Evolutionary conservation across 495 filamentous ascomycete species (phyloP).

Genomic region (Neurospora sp.): DNA sequence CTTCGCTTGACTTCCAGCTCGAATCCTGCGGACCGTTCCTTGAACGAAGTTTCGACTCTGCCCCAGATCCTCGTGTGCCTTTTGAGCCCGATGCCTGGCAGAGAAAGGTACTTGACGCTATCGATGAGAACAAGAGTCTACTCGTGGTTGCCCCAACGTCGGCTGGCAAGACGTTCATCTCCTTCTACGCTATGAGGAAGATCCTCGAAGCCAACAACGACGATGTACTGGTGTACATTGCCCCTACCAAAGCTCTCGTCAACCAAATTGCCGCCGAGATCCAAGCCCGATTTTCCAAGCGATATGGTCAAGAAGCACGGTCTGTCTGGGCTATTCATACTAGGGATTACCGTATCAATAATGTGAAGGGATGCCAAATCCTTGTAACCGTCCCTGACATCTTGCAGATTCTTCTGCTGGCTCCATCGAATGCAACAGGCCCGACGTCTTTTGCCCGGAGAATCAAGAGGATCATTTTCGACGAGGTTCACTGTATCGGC

Average conservation of each 20-base stretch:
- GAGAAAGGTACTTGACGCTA: constrained; percentile 58
- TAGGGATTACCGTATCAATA: constrained; percentile 61
- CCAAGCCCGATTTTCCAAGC: constrained; percentile 53
- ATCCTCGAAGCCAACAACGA: constrained; percentile 56
- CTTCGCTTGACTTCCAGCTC: constrained; percentile 51
- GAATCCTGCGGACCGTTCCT: constrained; percentile 60
- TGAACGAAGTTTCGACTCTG: constrained; percentile 60
- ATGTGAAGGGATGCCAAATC: constrained; percentile 59
- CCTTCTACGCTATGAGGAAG: constrained; percentile 74
- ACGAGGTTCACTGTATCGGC: constrained; percentile 75
- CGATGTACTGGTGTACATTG: constrained; percentile 65
- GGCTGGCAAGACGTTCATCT: constrained; percentile 50
- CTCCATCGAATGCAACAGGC: constrained; percentile 51
- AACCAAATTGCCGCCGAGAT: constrained; percentile 78
- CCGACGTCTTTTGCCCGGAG: constrained; percentile 48
- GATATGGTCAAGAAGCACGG: constrained; percentile 42
- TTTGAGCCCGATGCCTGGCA: constrained; percentile 75
- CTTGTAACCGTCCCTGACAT: constrained; percentile 71
- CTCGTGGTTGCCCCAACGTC: constrained; percentile 73
- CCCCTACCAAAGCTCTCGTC: constrained; percentile 72
- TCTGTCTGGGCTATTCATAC: constrained; percentile 76
- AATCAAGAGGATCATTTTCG: constrained; percentile 68
- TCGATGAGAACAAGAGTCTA: constrained; percentile 57
- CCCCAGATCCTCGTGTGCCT: constrained; percentile 51
- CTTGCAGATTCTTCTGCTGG: constrained; percentile 67